A percentile compares a stretch with the other conserved stretches of the same genome.
These are phyloP conservation scores for Aureobasidium zeae DNA, from an alignment of 2,329 filamentous ascomycete species.

Conservation along the genomic window DNA sequence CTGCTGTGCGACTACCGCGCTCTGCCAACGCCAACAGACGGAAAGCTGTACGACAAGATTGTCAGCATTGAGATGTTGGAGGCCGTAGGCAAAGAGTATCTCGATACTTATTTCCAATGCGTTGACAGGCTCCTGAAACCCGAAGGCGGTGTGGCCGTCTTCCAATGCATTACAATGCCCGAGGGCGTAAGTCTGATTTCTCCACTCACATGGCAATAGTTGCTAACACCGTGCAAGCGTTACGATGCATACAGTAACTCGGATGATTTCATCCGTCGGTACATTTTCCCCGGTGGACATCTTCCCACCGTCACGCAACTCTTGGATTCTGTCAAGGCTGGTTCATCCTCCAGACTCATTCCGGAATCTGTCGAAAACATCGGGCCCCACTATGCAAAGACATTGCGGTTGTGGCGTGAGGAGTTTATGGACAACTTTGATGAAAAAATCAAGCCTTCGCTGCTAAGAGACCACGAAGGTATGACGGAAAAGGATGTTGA, in stretches of 20 bases:
- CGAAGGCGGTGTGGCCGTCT: conserved; percentile 57
- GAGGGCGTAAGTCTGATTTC: conserved; percentile 37
- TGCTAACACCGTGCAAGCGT: conserved; percentile 28
- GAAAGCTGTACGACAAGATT: conserved; percentile 56
- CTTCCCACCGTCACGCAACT: conserved; percentile 58
- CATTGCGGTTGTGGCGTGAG: conserved; percentile 59
- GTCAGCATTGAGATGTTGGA: conserved; percentile 73
- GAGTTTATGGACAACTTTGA: conserved; percentile 57
- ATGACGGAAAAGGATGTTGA: conserved; percentile 56
- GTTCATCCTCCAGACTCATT: conserved; percentile 53
- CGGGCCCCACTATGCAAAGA: conserved; percentile 63
- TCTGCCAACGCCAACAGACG: conserved; percentile 42
- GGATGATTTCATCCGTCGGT: conserved; percentile 66
- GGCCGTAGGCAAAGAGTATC: conserved; percentile 58
- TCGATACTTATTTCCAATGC: conserved; percentile 58
- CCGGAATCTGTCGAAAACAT: conserved; percentile 63
- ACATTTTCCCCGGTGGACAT: conserved; percentile 73
- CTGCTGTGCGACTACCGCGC: conserved; percentile 60
- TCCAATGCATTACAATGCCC: conserved; percentile 72
- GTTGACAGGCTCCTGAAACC: conserved; percentile 56
- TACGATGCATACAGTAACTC: conserved; percentile 57
- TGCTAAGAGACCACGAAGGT: conserved; percentile 47
- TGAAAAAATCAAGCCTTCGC: conserved; percentile 48
- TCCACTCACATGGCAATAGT: neutral
- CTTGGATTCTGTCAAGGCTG: conserved; percentile 52